Percentiles rank a stretch among this genome's conserved stretches.
Evolutionary conservation across 1,284 basidiomycete genomes (phyloP).

Genomic region (Ceratobasidium sp.): DNA sequence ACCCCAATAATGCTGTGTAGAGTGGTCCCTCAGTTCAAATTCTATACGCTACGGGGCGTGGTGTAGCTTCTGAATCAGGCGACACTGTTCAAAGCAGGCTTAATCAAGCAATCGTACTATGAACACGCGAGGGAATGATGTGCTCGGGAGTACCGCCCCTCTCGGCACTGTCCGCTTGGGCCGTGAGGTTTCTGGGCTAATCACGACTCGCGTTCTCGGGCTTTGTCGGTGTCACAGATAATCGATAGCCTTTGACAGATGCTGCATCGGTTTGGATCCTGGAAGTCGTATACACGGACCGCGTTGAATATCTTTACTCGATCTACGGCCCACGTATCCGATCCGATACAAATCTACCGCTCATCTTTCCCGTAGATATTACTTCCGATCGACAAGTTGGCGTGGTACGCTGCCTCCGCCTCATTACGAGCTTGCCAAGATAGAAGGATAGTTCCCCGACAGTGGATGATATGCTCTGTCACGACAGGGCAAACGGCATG

Average conservation of each 20-base stretch:
- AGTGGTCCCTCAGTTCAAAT: too few relatives aligned
- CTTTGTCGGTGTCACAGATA: not conserved
- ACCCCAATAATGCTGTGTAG: too few relatives aligned
- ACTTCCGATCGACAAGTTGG: conserved; percentile 27
- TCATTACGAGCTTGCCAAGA: not conserved
- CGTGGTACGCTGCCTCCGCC: conserved; percentile 6
- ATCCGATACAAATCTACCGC: conserved; percentile 25
- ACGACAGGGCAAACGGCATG: not conserved
- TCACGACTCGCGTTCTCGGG: not conserved
- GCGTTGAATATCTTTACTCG: conserved; percentile 18
- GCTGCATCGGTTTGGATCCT: not conserved
- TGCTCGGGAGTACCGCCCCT: not conserved
- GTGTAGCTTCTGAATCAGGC: not conserved
- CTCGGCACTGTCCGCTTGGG: not conserved
- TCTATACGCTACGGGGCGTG: not conserved
- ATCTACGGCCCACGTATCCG: conserved; percentile 14
- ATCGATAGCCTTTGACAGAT: too few relatives aligned
- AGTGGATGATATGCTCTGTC: conserved; percentile 9
- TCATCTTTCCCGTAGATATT: conserved; percentile 14
- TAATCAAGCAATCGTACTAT: conserved; percentile 22
- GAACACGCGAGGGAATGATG: conserved; percentile 21
- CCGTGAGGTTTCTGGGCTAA: not conserved
- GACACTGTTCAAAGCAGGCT: not conserved
- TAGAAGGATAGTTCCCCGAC: not conserved
- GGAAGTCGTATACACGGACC: not conserved